Base-by-base conservation (phyloP, 352 stramenopile genomes). In the Phytophthora citricola region DNA sequence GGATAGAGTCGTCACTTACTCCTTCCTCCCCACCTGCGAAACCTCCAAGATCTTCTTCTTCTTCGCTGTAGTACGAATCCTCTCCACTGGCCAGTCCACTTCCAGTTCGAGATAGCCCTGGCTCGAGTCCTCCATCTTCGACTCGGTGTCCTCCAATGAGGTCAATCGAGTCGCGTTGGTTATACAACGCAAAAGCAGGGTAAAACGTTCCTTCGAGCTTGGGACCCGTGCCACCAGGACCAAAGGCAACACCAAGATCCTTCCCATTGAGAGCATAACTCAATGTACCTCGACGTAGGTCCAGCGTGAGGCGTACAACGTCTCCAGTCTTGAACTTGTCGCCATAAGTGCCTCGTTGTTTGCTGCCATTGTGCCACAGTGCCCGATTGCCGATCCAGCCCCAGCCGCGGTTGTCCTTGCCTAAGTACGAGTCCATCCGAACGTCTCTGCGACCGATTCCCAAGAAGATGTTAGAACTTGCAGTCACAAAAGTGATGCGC, bases 401-500 rank as follows among this genome's bases (percentile, higher is more conserved):
- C 90, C 90, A 97, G 12, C 90, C 89, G 24, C 90, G 87, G 56
- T 96, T 97, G 63, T 97, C 90, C 41, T 97, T 97, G n/a, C 90
- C 90, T 26, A 97, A 63, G 43, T 97, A 97, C 20, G 90, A 97
- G 46, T 96, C 87, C 9, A 97, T 58, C 0, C 90, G 85, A 22
- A 95, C 88, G 22, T 96, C 87, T 22, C 90, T 84, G 2, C 89
- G 89, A 44, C 81, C 90, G 40, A 96, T 89, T 7, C 89, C 90
- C 17, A 97, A 66, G 57, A 97, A 96, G 44, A 97, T 95, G 45
- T 97, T 96, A 31, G 82, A 94, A 52, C 87, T 95, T n/a, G 90
- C 89, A 12, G 87, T 96, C 32, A 94, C 83, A 32, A 94, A 94
- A 34, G 81, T 77, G 45, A 94, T 96, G 1, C 87, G 86, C 3